Percentiles rank a stretch among this genome's conserved stretches.
phyloP scores from a whole-genome alignment of 2,329 filamentous ascomycete genomes.

The Claviceps quebecensis region DNA sequence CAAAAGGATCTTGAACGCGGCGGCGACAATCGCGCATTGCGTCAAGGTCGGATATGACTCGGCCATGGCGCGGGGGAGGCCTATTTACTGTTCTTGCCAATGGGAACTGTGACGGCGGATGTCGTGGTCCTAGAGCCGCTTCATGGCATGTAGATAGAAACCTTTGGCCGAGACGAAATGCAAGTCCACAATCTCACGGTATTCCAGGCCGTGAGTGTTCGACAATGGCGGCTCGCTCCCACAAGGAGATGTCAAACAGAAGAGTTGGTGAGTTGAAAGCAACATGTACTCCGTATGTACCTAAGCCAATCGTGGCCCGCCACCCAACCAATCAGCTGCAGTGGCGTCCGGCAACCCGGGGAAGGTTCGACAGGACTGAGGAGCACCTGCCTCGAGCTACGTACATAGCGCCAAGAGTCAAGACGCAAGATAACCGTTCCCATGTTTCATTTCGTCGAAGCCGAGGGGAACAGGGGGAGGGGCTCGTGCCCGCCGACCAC shows the following conservation, averaged over 20 bases:
- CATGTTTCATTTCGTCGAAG: neutral
- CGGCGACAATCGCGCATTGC: constrained; percentile 75
- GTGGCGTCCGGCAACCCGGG: neutral
- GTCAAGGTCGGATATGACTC: constrained; percentile 74
- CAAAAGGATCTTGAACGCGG: constrained; percentile 79
- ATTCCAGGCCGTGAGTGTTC: neutral
- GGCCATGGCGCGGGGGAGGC: constrained; percentile 41
- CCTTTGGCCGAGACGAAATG: neutral
- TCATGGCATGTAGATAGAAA: neutral
- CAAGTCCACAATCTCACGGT: neutral
- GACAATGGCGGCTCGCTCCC: neutral
- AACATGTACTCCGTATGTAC: neutral
- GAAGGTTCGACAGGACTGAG: neutral
- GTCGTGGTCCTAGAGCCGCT: neutral
- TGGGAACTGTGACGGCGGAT: neutral
- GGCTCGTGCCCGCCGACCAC: neutral
- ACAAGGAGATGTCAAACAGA: neutral
- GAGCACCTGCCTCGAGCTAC: neutral
- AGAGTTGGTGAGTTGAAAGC: constrained; percentile 1
- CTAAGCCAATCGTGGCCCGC: neutral
- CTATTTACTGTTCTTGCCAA: too few species aligned
- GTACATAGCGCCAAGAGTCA: too few species aligned
- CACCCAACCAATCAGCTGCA: neutral
- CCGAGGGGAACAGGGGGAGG: neutral
- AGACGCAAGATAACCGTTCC: neutral